These are phyloP conservation scores for Ogataea neopini DNA, from an alignment of 805 yeast genomes.

Conservation along the genomic window DNA sequence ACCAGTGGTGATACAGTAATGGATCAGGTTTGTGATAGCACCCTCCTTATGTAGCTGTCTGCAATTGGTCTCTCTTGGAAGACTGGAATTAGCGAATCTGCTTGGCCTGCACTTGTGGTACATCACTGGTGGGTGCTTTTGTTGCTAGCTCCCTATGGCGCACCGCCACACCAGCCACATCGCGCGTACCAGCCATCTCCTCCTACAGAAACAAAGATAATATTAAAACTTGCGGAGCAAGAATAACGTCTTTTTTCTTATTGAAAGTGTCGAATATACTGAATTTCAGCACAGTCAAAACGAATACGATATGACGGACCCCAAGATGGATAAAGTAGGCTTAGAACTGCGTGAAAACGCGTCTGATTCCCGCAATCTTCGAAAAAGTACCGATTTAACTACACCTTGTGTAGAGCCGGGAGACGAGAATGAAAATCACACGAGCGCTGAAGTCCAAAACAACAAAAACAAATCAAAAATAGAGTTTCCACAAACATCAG, in stretches of 20 bases:
- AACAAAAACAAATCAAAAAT: background rate
- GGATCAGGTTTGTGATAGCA: no score
- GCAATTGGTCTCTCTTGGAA: no score
- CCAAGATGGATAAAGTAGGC: background rate
- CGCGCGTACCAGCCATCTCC: background rate
- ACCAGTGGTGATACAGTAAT: no score
- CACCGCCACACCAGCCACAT: background rate
- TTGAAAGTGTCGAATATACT: background rate
- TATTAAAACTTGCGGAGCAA: background rate
- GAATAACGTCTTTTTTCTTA: background rate
- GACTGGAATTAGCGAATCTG: no score
- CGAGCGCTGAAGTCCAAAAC: background rate
- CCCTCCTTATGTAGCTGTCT: no score
- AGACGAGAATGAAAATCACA: background rate
- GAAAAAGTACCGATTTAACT: background rate
- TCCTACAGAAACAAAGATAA: background rate
- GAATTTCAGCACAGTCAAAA: no score
- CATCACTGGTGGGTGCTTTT: no score
- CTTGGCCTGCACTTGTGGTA: no score
- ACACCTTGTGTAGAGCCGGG: background rate
- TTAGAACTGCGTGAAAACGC: background rate
- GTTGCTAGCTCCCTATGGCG: no score
- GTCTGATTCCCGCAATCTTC: background rate
- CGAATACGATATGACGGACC: background rate
- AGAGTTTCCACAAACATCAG: background rate